Evolutionary conservation across 805 yeast genomes (phyloP).

Genomic region (Pichia phayaonensis): DNA sequence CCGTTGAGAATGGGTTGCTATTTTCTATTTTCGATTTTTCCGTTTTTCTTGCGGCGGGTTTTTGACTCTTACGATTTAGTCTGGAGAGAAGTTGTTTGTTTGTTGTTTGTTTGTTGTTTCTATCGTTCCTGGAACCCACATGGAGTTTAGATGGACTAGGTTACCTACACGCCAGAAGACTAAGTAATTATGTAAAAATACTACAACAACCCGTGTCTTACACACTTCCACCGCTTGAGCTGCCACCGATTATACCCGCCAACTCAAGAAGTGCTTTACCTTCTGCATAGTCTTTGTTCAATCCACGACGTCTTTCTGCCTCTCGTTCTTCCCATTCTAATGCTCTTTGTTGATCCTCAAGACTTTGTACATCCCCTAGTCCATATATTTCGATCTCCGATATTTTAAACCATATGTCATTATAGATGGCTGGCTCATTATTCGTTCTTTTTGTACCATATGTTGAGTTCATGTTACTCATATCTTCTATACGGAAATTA

Average conservation of each 20-base stretch:
- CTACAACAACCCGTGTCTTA: conserved; percentile 12
- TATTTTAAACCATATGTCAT: conserved; percentile 64
- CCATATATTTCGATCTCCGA: conserved; percentile 90
- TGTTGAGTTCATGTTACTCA: conserved; percentile 41
- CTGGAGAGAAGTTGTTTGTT: no score
- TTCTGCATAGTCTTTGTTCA: conserved; percentile 66
- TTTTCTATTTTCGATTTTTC: no score
- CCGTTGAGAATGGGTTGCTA: no score
- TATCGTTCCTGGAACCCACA: no score
- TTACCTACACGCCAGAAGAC: no score
- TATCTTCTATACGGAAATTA: conserved; percentile 62
- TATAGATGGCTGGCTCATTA: conserved; percentile 29
- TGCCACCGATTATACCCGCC: conserved; percentile 57
- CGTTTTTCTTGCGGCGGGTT: no score
- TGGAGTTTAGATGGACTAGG: no score
- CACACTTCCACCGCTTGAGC: conserved; percentile 41
- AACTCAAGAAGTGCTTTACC: conserved; percentile 80
- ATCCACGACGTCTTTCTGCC: conserved; percentile 66
- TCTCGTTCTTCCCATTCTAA: conserved; percentile 94
- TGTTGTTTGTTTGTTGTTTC: no score
- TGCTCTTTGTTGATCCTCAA: conserved; percentile 63
- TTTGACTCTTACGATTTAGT: no score
- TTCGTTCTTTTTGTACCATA: conserved; percentile 15
- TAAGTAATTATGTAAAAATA: no score
- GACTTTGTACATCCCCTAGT: conserved; percentile 69